These are phyloP conservation scores for Amaranthus cruentus DNA, from an alignment of 148 eudicot species.

Conservation along the genomic window DNA sequence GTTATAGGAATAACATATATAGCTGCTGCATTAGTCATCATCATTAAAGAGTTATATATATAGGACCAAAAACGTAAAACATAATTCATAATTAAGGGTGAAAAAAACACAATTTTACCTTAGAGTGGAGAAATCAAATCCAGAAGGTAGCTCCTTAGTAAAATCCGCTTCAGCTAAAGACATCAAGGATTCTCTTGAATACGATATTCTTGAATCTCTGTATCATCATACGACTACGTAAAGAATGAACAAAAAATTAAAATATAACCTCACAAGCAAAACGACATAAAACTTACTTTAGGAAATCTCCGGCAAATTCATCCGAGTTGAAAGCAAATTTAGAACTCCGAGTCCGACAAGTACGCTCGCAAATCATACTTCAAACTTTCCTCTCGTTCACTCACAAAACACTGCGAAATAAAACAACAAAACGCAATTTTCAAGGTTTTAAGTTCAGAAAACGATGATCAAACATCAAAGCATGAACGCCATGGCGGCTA, in stretches of 20 bases:
- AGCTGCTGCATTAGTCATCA: not conserved
- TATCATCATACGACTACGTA: not conserved
- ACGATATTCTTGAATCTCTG: slow-evolving; percentile 21
- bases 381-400: not conserved
- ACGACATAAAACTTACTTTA: slow-evolving; percentile 3
- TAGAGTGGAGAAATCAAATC: slow-evolving; percentile 17
- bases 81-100: not conserved
- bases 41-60: not conserved
- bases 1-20: not conserved
- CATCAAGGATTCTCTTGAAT: slow-evolving; percentile 20
- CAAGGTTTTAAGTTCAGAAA: too few relatives aligned
- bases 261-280: not conserved
- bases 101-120: slow-evolving; percentile 20
- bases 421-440: too few relatives aligned
- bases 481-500: too few relatives aligned
- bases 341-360: not conserved
- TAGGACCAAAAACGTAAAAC: not conserved
- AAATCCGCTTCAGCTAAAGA: slow-evolving; percentile 17
- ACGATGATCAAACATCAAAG: too few relatives aligned
- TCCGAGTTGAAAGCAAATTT: slow-evolving; percentile 3
- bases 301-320: not conserved
- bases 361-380: slow-evolving; percentile 22
- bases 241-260: not conserved
- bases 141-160: slow-evolving; percentile 20
- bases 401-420: too few relatives aligned